Percentiles rank a stretch among this genome's conserved stretches.
phyloP scores from a whole-genome alignment of 2,329 filamentous ascomycete species.

The Elsinoe necatrix region DNA sequence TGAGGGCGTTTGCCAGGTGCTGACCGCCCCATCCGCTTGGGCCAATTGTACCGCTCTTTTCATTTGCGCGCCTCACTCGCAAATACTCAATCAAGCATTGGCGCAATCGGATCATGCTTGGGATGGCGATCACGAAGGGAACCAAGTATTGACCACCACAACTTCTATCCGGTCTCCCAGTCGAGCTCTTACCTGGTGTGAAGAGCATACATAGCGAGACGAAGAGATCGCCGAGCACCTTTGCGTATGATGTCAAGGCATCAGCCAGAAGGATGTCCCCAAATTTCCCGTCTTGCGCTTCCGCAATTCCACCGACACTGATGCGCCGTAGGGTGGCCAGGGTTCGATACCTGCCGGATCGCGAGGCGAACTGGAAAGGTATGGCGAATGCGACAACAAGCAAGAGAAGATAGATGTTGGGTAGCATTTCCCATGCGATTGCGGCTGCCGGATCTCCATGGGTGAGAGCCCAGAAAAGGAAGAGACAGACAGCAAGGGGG shows the following conservation, averaged over 20 bases:
- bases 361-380: conserved; percentile 61
- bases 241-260: conserved; percentile 88
- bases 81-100: conserved; percentile 87
- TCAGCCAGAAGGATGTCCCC: conserved; percentile 90
- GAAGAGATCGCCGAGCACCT: conserved; percentile 82
- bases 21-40: conserved; percentile 67
- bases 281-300: conserved; percentile 83
- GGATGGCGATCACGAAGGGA: conserved; percentile 73
- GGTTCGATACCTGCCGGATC: conserved; percentile 65
- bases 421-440: conserved; percentile 72
- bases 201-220: conserved; percentile 90
- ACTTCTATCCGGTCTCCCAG: conserved; percentile 67
- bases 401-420: conserved; percentile 70
- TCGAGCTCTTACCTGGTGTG: conserved; percentile 60
- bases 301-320: conserved; percentile 74
- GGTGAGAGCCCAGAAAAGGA: conserved; percentile 77
- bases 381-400: conserved; percentile 60
- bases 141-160: conserved; percentile 75
- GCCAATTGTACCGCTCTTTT: conserved; percentile 32
- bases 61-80: conserved; percentile 56
- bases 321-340: conserved; percentile 69
- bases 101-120: conserved; percentile 75
- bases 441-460: conserved; percentile 61
- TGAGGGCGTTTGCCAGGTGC: conserved; percentile 86
- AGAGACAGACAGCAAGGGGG: conserved; percentile 61